Conservation (phyloP, 768 basidiomycete species). For the Rhizopogon rudus region DNA sequence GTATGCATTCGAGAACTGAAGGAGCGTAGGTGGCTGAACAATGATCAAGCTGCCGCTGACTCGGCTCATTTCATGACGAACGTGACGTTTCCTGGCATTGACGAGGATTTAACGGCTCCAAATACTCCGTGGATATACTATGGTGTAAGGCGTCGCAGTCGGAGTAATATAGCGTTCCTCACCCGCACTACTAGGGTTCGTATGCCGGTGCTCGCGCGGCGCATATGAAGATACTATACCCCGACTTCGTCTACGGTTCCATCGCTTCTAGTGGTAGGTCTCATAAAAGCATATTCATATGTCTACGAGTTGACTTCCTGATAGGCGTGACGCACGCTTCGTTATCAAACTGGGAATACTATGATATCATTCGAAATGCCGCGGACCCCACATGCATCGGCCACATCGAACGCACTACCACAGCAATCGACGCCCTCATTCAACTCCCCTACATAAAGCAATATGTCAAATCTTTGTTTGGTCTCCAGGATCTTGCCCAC, state of each 20-base stretch:
- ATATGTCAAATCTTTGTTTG: slow-evolving; percentile 71
- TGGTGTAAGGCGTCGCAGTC: slow-evolving; percentile 49
- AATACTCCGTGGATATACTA: slow-evolving; percentile 89
- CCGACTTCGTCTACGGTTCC: slow-evolving; percentile 83
- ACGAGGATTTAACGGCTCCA: slow-evolving; percentile 67
- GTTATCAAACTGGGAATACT: slow-evolving; percentile 82
- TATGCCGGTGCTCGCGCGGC: slow-evolving; percentile 94
- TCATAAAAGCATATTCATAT: background rate
- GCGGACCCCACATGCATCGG: slow-evolving; percentile 60
- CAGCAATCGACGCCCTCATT: slow-evolving; percentile 60
- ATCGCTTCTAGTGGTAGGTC: slow-evolving; percentile 79
- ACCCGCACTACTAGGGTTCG: slow-evolving; percentile 49
- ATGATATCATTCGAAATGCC: slow-evolving; percentile 70
- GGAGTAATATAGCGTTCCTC: background rate
- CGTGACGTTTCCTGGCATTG: slow-evolving; percentile 68
- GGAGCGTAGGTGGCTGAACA: slow-evolving; percentile 71
- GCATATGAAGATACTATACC: slow-evolving; percentile 84
- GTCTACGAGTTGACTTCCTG: background rate
- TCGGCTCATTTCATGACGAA: slow-evolving; percentile 88
- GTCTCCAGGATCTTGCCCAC: slow-evolving; percentile 58
- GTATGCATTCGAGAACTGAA: background rate
- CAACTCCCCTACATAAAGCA: slow-evolving; percentile 38
- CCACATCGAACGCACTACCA: slow-evolving; percentile 53
- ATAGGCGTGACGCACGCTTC: slow-evolving; percentile 82
- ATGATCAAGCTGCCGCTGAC: slow-evolving; percentile 85